phyloP scores from a whole-genome alignment of 2,329 filamentous ascomycete species.

The Alternaria sp. region DNA sequence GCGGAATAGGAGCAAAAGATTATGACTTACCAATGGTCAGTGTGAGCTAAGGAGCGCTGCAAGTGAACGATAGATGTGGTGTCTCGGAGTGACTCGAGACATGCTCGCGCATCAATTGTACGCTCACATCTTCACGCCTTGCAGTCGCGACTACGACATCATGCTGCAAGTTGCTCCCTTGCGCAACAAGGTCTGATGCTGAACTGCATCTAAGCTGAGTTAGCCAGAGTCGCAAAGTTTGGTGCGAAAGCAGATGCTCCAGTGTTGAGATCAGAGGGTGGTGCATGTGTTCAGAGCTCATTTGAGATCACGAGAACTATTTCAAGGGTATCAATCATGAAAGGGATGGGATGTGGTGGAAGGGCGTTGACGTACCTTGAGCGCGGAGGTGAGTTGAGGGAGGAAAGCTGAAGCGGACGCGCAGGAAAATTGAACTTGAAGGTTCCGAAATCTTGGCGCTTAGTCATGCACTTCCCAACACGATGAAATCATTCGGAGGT shows the following conservation, averaged over 20 bases:
- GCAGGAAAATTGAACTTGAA: constrained; percentile 39
- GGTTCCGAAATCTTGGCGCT: constrained; percentile 42
- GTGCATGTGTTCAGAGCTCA: constrained; percentile 69
- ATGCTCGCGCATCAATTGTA: background rate
- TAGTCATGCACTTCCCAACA: constrained; percentile 35
- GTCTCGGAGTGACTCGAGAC: background rate
- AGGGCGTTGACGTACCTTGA: constrained; percentile 37
- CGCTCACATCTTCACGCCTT: background rate
- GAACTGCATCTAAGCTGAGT: constrained; percentile 23
- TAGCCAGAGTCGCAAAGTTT: constrained; percentile 26
- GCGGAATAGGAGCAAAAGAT: background rate
- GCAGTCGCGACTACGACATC: background rate
- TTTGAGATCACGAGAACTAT: constrained; percentile 63
- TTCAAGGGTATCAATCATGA: constrained; percentile 64
- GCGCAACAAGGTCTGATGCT: background rate
- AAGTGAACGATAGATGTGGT: background rate
- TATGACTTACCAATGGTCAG: constrained; percentile 27
- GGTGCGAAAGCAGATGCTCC: constrained; percentile 21
- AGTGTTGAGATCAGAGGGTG: constrained; percentile 61
- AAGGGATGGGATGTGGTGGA: constrained; percentile 22
- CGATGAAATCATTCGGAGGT: constrained; percentile 23
- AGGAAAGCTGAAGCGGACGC: constrained; percentile 32
- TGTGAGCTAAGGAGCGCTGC: background rate
- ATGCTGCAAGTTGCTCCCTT: background rate
- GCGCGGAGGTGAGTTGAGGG: constrained; percentile 29